Base-by-base conservation (phyloP, 2,329 filamentous ascomycete genomes). In the Botrytis paeoniae region DNA sequence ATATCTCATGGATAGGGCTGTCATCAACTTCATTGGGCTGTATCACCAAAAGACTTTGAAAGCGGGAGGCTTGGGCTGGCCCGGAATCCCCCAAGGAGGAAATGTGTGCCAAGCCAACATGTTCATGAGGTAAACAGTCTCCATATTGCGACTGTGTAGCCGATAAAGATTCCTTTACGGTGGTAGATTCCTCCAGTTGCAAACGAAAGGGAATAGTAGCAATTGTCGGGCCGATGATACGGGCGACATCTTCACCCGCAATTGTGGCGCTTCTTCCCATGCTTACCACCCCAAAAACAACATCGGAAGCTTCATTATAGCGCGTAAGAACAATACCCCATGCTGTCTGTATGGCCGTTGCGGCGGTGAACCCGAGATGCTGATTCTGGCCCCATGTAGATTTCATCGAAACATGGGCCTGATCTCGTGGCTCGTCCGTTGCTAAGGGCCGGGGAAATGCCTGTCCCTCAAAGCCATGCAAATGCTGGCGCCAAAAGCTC, bases 231-330 rank as follows among this genome's bases (percentile, higher is more conserved):
- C 51, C 51, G n/a, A 57, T 57, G 16, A 57, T 57, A 9, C 51
- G 51, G n/a, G 14, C 51, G 7, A 57, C 51, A 57, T 57, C n/a
- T 57, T 57, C 51, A 29, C 51, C n/a, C n/a, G 7, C n/a, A 57
- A 57, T 57, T 32, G 12, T 3, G n/a, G 81, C 80, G 1, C 81
- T 82, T 41, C 83, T 82, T n/a, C 84, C 84, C 6, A 81, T 83
- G 20, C 84, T 77, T 0, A 82, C 84, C 75, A 82, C 81, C 7
- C 83, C 83, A 71, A 85, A 84, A 20, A 83, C 76, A 45, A 84
- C 80, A 73, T 84, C 83, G 9, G 80, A 72, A 32, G 79, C 77
- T 5, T 80, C 80, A 62, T 82, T 80, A 70, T 83, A 84, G 8
- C 81, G 74, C 3, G 81, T 80, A 0, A 82, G 78, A 1, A 83